phyloP scores from a whole-genome alignment of 768 basidiomycete genomes.

The Boletus pseudopeckii region DNA sequence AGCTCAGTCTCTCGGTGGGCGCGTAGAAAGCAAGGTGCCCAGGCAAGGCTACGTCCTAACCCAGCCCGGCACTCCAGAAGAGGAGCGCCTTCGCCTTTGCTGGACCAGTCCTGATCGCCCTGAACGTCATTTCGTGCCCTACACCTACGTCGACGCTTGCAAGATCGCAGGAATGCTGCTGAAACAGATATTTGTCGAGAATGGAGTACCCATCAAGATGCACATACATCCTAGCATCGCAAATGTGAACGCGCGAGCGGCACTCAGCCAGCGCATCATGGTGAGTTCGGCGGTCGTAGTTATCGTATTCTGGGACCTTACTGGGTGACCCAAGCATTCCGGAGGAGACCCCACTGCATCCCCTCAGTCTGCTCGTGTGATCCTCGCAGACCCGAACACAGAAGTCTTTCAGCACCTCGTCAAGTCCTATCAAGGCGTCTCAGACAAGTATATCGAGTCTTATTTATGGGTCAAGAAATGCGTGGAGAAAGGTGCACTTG shows the following conservation, averaged over 20 bases:
- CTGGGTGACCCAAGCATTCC: conserved; percentile 54
- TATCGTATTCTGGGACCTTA: background rate
- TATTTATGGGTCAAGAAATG: conserved; percentile 85
- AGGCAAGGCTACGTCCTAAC: conserved; percentile 72
- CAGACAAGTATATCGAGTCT: conserved; percentile 75
- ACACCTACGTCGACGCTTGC: conserved; percentile 82
- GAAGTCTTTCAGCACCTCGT: conserved; percentile 73
- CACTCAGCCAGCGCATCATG: conserved; percentile 68
- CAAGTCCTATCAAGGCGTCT: conserved; percentile 64
- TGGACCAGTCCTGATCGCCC: conserved; percentile 70
- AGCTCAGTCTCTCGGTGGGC: conserved; percentile 63
- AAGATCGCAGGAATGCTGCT: conserved; percentile 71
- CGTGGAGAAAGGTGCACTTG: conserved; percentile 60
- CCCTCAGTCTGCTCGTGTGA: conserved; percentile 67
- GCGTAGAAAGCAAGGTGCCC: conserved; percentile 76
- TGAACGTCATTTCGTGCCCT: conserved; percentile 74
- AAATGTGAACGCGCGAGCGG: conserved; percentile 67
- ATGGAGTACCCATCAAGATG: conserved; percentile 64
- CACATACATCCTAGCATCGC: conserved; percentile 81
- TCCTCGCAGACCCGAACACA: conserved; percentile 77
- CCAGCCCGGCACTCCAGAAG: conserved; percentile 65
- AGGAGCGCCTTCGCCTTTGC: conserved; percentile 69
- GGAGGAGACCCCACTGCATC: conserved; percentile 75
- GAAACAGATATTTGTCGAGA: conserved; percentile 72
- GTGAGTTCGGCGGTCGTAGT: conserved; percentile 35